These are phyloP conservation scores for Phytophthora hibernalis DNA, from an alignment of 352 stramenopile species.

Conservation along the genomic window DNA sequence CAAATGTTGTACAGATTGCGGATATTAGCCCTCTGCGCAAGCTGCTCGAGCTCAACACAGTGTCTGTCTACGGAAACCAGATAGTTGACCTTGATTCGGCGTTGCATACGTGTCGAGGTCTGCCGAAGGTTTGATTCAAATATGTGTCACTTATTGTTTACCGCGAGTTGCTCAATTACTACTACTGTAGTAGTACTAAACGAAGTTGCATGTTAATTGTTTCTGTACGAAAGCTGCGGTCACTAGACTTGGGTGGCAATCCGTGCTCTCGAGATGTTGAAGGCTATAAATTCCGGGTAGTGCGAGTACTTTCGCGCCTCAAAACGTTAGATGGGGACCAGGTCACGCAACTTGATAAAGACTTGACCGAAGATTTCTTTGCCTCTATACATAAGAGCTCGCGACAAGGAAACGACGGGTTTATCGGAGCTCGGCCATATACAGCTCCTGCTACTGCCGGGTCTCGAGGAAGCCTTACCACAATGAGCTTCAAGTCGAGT, in stretches of 20 bases:
- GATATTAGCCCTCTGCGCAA: slow-evolving; percentile 55
- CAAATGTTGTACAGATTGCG: slow-evolving; percentile 36
- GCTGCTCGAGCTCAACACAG: slow-evolving; percentile 59
- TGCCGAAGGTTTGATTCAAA: slow-evolving; percentile 48
- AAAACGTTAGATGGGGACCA: slow-evolving; percentile 80
- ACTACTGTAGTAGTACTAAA: no score
- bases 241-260: slow-evolving; percentile 78
- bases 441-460: slow-evolving; percentile 39
- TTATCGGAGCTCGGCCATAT: slow-evolving; percentile 42
- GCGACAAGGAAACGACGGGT: slow-evolving; percentile 19
- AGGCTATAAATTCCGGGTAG: slow-evolving; percentile 80
- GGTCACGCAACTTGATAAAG: slow-evolving; percentile 75
- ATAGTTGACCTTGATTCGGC: slow-evolving; percentile 52
- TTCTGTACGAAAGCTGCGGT: slow-evolving; percentile 51
- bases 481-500: slow-evolving; percentile 11
- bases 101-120: slow-evolving; percentile 57
- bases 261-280: slow-evolving; percentile 66
- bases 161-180: neutral
- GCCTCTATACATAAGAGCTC: slow-evolving; percentile 20
- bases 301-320: slow-evolving; percentile 65
- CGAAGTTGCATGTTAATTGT: neutral
- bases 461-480: slow-evolving; percentile 9
- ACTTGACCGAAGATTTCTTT: slow-evolving; percentile 71
- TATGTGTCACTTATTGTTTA: neutral
- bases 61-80: slow-evolving; percentile 71